Evolutionary conservation across 371 early-diverging fungal species (phyloP), one percentile per base, ranked within the genome.

Genomic region (Mucor irregularis): DNA sequence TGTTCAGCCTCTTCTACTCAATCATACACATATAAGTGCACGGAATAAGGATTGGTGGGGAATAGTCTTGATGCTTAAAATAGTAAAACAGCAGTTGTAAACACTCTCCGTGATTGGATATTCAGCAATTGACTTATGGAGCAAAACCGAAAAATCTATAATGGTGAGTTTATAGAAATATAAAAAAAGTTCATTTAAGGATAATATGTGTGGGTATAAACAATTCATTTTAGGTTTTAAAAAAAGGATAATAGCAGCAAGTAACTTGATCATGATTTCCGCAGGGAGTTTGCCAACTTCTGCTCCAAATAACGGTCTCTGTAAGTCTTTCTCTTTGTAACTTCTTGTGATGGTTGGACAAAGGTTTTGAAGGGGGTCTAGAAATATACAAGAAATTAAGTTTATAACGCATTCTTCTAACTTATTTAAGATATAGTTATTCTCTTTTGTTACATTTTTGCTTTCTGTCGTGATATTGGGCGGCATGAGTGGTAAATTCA

Each of bases 221-320:
- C 8, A 39, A 11, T 9, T 9, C 6, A 39, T 39, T 39, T 19
- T 39, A 39, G 21, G 21, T 39, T 19, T 19, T 19, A 39, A 39
- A 3, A 39, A 39, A 54, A 29, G 46, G 13, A 46, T 29, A 55
- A 28, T 14, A 42, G 13, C 31, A 14, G 26, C 13, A 14, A 28
- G 19, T 45, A 22, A 8, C 24, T 8, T n/a, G 22, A n/a, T n/a
- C 38, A 35, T 37, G 14, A 49, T 39, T 47, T 38, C 10, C 13
- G n/a, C n/a, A n/a, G n/a, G 33, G 19, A 10, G 11, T 26, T 49
- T 25, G 26, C 26, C 16, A 19, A 7, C 44, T 56, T 56, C 31
- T 31, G 14, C 28, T 53, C 58, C 14, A 53, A 30, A 25, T 49
- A 63, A 5, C 64, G 42, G 3, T 58, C 58, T 49, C 58, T 40